Percentiles rank a stretch among this genome's conserved stretches.
These are phyloP conservation scores for Phytophthora ramorum DNA, from an alignment of 352 stramenopile species.

Conservation along the genomic window DNA sequence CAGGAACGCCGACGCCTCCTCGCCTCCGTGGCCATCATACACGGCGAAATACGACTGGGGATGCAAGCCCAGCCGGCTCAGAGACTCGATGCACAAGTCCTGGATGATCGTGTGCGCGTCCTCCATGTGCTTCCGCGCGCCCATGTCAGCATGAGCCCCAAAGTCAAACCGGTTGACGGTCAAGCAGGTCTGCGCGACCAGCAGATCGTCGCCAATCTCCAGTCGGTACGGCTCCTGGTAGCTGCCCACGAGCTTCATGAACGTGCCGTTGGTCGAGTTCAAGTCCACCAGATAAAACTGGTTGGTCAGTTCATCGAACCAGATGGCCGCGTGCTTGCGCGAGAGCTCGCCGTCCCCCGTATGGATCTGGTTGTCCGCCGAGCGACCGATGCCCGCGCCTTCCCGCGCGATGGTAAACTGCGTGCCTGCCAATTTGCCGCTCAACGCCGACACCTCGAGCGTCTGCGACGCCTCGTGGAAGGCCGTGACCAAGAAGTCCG, in stretches of 20 bases:
- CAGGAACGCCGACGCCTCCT: conserved; percentile 93
- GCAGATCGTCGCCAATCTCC: conserved; percentile 94
- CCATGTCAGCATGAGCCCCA: conserved; percentile 94
- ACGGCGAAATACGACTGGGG: conserved; percentile 96
- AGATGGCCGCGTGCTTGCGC: conserved; percentile 93
- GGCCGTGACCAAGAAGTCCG: conserved; percentile 73
- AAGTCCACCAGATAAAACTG: conserved; percentile 89
- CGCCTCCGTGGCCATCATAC: conserved; percentile 97
- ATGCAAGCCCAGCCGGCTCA: conserved; percentile 64
- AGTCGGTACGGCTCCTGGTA: conserved; percentile 94
- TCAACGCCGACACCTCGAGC: conserved; percentile 62
- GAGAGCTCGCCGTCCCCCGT: conserved; percentile 95
- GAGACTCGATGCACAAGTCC: conserved; percentile 69
- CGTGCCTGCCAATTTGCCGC: conserved; percentile 67
- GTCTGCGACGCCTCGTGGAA: conserved; percentile 63
- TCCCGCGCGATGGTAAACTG: conserved; percentile 87
- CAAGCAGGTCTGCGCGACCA: conserved; percentile 96
- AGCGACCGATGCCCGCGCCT: conserved; percentile 88
- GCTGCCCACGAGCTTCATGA: conserved; percentile 95
- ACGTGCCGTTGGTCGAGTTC: conserved; percentile 93
- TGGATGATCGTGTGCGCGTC: conserved; percentile 96
- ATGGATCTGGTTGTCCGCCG: conserved; percentile 92
- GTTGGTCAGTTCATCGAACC: conserved; percentile 87
- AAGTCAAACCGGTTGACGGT: conserved; percentile 98
- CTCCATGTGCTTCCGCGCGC: conserved; percentile 95